These are phyloP conservation scores for Triglochin maritima DNA, from an alignment of 106 monocot genomes.

Conservation along the genomic window DNA sequence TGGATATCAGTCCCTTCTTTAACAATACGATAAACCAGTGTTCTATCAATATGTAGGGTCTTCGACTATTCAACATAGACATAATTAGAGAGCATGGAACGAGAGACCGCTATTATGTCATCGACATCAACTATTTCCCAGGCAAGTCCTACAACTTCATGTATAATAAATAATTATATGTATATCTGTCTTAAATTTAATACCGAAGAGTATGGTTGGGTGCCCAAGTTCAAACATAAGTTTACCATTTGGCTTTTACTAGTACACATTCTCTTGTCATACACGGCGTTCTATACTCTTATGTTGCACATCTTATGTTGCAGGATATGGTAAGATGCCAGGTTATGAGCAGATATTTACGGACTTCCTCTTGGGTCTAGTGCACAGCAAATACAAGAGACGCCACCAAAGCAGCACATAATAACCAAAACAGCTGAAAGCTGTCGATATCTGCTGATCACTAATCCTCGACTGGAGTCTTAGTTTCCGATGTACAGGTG, in stretches of 20 bases:
- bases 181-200: not conserved
- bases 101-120: conserved; percentile 68
- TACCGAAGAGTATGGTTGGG: not conserved
- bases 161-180: not conserved
- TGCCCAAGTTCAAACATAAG: not conserved
- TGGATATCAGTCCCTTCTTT: not conserved
- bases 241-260: not conserved
- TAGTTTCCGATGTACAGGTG: not conserved
- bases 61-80: conserved; percentile 82
- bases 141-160: conserved; percentile 22
- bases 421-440: not conserved
- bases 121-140: conserved; percentile 95
- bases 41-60: conserved; percentile 33
- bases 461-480: not conserved
- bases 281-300: too few species aligned
- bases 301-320: not conserved
- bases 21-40: not conserved
- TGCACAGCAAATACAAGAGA: conserved; percentile 13
- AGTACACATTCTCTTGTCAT: not conserved
- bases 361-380: conserved; percentile 10
- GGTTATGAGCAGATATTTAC: conserved; percentile 22
- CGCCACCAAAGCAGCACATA: not conserved
- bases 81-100: conserved; percentile 82
- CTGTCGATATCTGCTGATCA: not conserved
- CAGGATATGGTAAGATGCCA: conserved; percentile 26